Conservation (phyloP, 2,329 filamentous ascomycete species). For the Fusarium sublunatum region DNA sequence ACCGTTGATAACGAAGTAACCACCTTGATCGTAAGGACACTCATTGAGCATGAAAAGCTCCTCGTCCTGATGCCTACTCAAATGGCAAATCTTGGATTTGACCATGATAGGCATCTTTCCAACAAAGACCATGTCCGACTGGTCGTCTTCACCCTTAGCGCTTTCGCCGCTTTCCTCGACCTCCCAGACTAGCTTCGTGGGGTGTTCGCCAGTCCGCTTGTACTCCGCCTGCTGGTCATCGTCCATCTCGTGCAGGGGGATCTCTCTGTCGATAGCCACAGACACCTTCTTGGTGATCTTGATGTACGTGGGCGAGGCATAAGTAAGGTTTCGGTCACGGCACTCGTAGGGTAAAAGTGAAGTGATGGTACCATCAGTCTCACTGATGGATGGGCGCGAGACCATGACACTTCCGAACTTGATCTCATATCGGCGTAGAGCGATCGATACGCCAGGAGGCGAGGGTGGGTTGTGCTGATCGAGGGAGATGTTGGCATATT, state of each 20-base stretch:
- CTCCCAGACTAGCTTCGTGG: slow-evolving; percentile 70
- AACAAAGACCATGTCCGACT: slow-evolving; percentile 84
- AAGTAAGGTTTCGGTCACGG: slow-evolving; percentile 93
- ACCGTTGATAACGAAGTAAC: slow-evolving; percentile 99
- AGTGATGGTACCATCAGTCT: slow-evolving; percentile 88
- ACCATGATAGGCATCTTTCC: slow-evolving; percentile 98
- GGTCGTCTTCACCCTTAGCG: slow-evolving; percentile 62
- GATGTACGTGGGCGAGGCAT: slow-evolving; percentile 90
- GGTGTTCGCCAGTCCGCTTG: slow-evolving; percentile 65
- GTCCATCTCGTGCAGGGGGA: slow-evolving; percentile 75
- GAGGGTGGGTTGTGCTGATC: slow-evolving; percentile 88
- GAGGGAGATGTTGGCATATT: slow-evolving; percentile 90
- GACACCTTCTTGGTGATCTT: slow-evolving; percentile 87
- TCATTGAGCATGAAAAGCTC: slow-evolving; percentile 92
- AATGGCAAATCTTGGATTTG: slow-evolving; percentile 93
- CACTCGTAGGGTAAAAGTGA: slow-evolving; percentile 94
- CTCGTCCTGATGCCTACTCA: slow-evolving; percentile 85
- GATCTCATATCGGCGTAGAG: slow-evolving; percentile 92
- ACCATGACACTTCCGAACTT: slow-evolving; percentile 92
- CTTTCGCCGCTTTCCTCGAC: slow-evolving; percentile 68
- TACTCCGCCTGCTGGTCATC: slow-evolving; percentile 69
- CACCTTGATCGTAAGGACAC: slow-evolving; percentile 97
- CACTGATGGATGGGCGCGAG: slow-evolving; percentile 88
- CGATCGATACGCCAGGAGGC: slow-evolving; percentile 80
- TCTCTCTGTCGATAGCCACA: slow-evolving; percentile 80